These are phyloP conservation scores for Quercus tomentella DNA, from an alignment of 331 rosid genomes.

Conservation along the genomic window DNA sequence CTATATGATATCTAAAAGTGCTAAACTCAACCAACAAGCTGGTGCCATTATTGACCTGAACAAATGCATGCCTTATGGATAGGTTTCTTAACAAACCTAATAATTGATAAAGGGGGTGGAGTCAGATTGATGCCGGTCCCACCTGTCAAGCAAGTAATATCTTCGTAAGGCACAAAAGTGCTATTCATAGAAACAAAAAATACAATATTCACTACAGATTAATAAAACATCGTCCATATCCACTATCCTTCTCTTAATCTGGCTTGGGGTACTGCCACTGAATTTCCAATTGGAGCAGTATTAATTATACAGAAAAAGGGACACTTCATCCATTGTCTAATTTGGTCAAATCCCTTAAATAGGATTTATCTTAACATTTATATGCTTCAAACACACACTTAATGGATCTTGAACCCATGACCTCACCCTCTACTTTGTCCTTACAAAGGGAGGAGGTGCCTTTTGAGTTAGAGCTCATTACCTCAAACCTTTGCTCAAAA, in stretches of 20 bases:
- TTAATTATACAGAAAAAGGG: neutral
- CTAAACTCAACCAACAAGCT: neutral
- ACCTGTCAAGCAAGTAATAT: conserved; percentile 47
- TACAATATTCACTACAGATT: neutral
- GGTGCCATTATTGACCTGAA: neutral
- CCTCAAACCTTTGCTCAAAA: neutral
- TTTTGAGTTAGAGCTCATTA: no score
- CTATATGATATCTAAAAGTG: neutral
- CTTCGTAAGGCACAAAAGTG: neutral
- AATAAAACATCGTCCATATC: neutral
- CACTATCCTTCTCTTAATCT: neutral
- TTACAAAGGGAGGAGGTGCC: no score
- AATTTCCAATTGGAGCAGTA: neutral
- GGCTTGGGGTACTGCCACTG: neutral
- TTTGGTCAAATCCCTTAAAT: neutral
- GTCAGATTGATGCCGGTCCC: conserved; percentile 98
- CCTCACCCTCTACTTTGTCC: neutral
- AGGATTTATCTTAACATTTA: neutral
- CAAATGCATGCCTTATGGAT: neutral
- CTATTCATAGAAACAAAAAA: neutral
- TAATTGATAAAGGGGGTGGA: conserved; percentile 86
- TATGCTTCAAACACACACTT: neutral
- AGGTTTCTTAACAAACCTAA: conserved; percentile 50
- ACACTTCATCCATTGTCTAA: neutral
- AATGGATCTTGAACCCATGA: no score